Base-by-base conservation (phyloP, 805 yeast genomes). In the Starmerella potacharoeniae region DNA sequence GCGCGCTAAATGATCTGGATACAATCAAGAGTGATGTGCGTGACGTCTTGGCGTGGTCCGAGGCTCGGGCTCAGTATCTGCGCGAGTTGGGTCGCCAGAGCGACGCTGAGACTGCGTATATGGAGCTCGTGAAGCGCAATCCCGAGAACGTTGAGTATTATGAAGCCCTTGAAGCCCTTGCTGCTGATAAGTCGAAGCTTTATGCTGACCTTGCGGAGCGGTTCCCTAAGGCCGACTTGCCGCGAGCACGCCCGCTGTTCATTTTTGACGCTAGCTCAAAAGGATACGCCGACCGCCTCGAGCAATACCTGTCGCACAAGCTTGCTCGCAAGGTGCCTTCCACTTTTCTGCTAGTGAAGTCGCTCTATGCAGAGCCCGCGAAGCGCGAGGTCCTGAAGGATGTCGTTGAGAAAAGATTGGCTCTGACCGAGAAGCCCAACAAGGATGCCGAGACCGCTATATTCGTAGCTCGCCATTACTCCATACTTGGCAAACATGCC, bases 271-370 rank as follows among this genome's bases (percentile, higher is more conserved):
- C 83, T 14, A 77, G 76, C 9, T 66, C 77, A 31, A 68, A 74
- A 47, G 57, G 37, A 9, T 59, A 49, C 49, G 43, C 37, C 10
- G 53, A 33, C 11, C 54, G 58, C 11, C 80, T 83, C 63, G 71
- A 69, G 45, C 57, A 56, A 9, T 93, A 89, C 66, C 69, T 90
- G 47, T 56, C 76, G 5, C 68, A 74, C 4, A 86, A 83, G 65
- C 76, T 93, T 63, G 71, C 76, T 58, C 77, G 88, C 54, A 95
- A 95, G 42, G 93, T 89, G 36, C 97, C 97, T 5, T 86, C 96
- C 0, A 78, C 93, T 5, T 93, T 90, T 70, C 84, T 84, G 54
- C 84, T 86, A 62, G 80, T 93, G 50, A 89, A 90, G 70, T 86
- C 28, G 62, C 70, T 16, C 11, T 64, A 64, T 49, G 45, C 41